A percentile compares a stretch with the other conserved stretches of the same genome.
Conservation (phyloP, 345 rosid genomes). For the Rhodomyrtus tomentosa region DNA sequence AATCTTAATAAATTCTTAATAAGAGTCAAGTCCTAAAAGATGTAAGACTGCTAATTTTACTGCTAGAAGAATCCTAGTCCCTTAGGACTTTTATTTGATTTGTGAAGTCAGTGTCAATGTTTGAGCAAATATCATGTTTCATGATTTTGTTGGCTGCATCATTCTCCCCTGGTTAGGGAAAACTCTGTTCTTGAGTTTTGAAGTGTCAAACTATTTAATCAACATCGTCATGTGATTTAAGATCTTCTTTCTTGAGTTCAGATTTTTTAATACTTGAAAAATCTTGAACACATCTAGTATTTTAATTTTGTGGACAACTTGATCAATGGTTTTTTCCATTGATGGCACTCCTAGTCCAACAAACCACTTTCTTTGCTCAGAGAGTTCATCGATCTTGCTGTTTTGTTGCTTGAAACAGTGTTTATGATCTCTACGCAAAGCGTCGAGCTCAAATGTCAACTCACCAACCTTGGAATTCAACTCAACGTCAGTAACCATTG, state of each 20-base stretch:
- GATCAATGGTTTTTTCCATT: not conserved
- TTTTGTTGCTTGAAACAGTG: not conserved
- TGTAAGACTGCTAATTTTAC: not conserved
- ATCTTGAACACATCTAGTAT: not conserved
- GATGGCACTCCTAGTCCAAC: not conserved
- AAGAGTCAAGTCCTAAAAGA: not conserved
- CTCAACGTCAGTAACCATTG: not conserved
- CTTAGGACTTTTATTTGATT: not conserved
- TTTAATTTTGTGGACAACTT: not conserved
- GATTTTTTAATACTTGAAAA: not conserved
- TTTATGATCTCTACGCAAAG: not conserved
- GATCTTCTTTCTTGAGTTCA: not conserved
- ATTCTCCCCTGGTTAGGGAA: not conserved
- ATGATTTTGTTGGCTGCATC: not conserved
- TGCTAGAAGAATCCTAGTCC: not conserved
- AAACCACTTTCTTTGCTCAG: not conserved
- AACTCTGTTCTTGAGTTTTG: not conserved
- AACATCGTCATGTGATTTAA: not conserved
- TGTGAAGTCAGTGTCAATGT: not conserved
- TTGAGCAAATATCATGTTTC: not conserved
- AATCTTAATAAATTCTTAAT: not conserved
- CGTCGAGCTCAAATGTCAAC: not conserved
- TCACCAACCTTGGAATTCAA: not conserved
- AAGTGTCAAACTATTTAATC: not conserved
- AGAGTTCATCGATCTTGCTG: not conserved